These are phyloP conservation scores for Aureobasidium leucospermi DNA, from an alignment of 2,329 filamentous ascomycete species.

Conservation along the genomic window DNA sequence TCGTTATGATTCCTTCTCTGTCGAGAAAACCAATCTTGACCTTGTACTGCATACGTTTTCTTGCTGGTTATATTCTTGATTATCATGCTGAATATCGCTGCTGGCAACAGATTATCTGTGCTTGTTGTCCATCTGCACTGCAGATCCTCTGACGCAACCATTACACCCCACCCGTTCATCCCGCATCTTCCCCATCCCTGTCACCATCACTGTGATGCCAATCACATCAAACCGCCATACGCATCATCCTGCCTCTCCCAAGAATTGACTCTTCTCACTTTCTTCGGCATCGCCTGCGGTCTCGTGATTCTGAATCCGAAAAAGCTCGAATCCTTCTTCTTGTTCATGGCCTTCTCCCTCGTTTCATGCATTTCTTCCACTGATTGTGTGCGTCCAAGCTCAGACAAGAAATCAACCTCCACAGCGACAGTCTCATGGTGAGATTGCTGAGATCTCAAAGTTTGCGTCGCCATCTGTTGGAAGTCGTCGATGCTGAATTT, in stretches of 20 bases:
- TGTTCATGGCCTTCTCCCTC: slow-evolving; percentile 14
- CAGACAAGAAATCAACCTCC: neutral
- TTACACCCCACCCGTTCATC: neutral
- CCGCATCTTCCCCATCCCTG: neutral
- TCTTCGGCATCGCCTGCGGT: slow-evolving; percentile 1
- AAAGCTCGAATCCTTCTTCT: neutral
- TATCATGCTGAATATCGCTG: neutral
- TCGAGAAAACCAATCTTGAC: too few relatives aligned
- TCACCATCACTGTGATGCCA: neutral
- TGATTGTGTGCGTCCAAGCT: neutral
- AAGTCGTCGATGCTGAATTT: neutral
- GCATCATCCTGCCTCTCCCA: slow-evolving; percentile 8
- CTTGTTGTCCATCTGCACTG: neutral
- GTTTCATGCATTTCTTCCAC: slow-evolving; percentile 13
- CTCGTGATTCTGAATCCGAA: slow-evolving; percentile 1
- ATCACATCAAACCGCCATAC: slow-evolving; percentile 7
- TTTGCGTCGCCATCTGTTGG: neutral
- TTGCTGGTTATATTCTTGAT: too few relatives aligned
- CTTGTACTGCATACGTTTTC: too few relatives aligned
- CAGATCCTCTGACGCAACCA: neutral
- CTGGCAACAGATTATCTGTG: neutral
- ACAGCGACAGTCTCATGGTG: slow-evolving; percentile 4
- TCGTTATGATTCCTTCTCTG: too few relatives aligned
- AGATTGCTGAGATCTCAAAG: neutral
- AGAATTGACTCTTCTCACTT: neutral